Percentiles rank a stretch among this genome's conserved stretches.
Evolutionary conservation across 164 flowering plant genomes (phyloP).

Genomic region (Umbellularia californica): DNA sequence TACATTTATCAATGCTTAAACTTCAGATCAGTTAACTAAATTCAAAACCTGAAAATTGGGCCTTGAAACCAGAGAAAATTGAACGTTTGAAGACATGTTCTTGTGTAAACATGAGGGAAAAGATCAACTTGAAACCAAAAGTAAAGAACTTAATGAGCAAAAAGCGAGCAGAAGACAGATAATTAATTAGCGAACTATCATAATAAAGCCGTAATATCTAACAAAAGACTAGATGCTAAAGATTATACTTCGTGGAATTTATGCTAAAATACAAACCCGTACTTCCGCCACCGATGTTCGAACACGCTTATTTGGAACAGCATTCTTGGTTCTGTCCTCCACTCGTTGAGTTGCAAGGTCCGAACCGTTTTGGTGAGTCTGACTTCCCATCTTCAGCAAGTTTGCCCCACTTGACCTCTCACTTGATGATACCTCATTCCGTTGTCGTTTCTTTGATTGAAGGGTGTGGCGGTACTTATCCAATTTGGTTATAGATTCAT

Average conservation of each 20-base stretch:
- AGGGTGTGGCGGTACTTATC: constrained; percentile 43
- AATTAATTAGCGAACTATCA: background rate
- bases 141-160: background rate
- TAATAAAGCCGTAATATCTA: background rate
- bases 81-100: background rate
- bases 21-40: background rate
- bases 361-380: constrained; percentile 40
- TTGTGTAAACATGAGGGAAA: background rate
- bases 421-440: constrained; percentile 31
- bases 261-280: constrained; percentile 45
- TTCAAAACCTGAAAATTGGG: no score
- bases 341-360: constrained; percentile 41
- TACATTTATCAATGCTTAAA: background rate
- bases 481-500: constrained; percentile 51
- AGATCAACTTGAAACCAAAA: background rate
- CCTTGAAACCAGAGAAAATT: background rate
- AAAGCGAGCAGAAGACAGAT: background rate
- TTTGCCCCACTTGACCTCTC: constrained; percentile 53
- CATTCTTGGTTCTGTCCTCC: constrained; percentile 62
- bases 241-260: background rate
- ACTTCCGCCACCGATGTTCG: constrained; percentile 65
- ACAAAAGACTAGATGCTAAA: constrained; percentile 6
- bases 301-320: constrained; percentile 60
- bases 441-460: constrained; percentile 50
- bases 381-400: constrained; percentile 50